These are phyloP conservation scores for Pochonia chlamydosporia DNA, from an alignment of 2,329 filamentous ascomycete species.

Conservation along the genomic window DNA sequence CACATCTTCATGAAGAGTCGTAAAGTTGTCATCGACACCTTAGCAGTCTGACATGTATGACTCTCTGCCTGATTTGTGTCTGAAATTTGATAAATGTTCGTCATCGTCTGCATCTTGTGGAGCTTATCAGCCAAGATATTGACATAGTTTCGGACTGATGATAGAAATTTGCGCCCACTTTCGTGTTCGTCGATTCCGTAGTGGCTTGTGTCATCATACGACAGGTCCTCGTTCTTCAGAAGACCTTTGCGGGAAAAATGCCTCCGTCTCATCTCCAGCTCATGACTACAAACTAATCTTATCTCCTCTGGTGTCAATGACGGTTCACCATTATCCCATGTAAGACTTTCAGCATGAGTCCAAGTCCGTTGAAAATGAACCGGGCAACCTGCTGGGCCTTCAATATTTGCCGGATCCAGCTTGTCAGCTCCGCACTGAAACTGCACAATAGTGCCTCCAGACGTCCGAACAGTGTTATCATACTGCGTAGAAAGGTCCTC, in stretches of 20 bases:
- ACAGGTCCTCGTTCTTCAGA: slow-evolving; percentile 48
- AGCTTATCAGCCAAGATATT: slow-evolving; percentile 53
- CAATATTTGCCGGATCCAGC: slow-evolving; percentile 93
- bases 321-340: slow-evolving; percentile 69
- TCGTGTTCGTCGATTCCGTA: slow-evolving; percentile 70
- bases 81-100: neutral
- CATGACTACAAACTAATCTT: slow-evolving; percentile 54
- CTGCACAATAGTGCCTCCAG: slow-evolving; percentile 80
- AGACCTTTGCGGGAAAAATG: slow-evolving; percentile 57
- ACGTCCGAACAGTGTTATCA: slow-evolving; percentile 89
- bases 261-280: slow-evolving; percentile 26
- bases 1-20: slow-evolving; percentile 73
- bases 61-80: neutral
- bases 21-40: slow-evolving; percentile 71
- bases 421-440: slow-evolving; percentile 97
- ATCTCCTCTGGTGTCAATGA: slow-evolving; percentile 72
- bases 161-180: slow-evolving; percentile 73
- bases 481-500: slow-evolving; percentile 92
- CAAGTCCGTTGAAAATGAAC: slow-evolving; percentile 91
- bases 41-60: slow-evolving; percentile 66
- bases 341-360: slow-evolving; percentile 69
- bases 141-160: slow-evolving; percentile 70
- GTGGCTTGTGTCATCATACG: slow-evolving; percentile 64
- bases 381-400: slow-evolving; percentile 82
- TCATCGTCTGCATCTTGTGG: slow-evolving; percentile 38